Evolutionary conservation across 257 asterid species (phyloP).

Genomic region (Jaltomata sinuosa): DNA sequence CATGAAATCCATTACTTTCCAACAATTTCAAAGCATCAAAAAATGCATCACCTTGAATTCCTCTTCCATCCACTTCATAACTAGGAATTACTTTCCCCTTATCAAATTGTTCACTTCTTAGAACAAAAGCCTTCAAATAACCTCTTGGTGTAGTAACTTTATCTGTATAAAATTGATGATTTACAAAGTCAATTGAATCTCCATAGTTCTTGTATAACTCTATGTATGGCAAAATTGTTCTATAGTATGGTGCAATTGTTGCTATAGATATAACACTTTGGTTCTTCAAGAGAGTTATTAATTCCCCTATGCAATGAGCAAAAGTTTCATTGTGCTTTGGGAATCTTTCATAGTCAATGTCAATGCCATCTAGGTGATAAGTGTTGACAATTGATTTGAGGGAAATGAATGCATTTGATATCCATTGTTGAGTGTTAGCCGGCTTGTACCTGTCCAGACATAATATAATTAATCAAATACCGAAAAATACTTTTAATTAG

Average conservation of each 20-base stretch:
- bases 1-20: constrained; percentile 33
- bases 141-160: constrained; percentile 29
- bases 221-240: constrained; percentile 33
- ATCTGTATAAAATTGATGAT: constrained; percentile 65
- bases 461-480: neutral
- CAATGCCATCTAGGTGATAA: constrained; percentile 58
- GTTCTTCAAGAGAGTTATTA: constrained; percentile 42
- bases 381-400: constrained; percentile 31
- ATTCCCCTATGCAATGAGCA: constrained; percentile 61
- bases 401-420: constrained; percentile 51
- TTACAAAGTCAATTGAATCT: constrained; percentile 46
- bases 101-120: constrained; percentile 29
- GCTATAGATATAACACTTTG: constrained; percentile 46
- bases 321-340: constrained; percentile 30
- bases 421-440: constrained; percentile 26
- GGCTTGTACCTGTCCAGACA: constrained; percentile 51
- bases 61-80: constrained; percentile 73
- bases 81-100: constrained; percentile 44
- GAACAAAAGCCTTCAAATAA: constrained; percentile 32
- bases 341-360: constrained; percentile 56
- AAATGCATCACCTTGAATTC: constrained; percentile 63
- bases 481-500: neutral
- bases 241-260: constrained; percentile 52
- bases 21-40: constrained; percentile 40
- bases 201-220: constrained; percentile 28